A percentile compares a stretch with the other conserved stretches of the same genome.
Conservation (phyloP, 2,329 filamentous ascomycete genomes). For the Immersiporthe knoxdaviesiana region DNA sequence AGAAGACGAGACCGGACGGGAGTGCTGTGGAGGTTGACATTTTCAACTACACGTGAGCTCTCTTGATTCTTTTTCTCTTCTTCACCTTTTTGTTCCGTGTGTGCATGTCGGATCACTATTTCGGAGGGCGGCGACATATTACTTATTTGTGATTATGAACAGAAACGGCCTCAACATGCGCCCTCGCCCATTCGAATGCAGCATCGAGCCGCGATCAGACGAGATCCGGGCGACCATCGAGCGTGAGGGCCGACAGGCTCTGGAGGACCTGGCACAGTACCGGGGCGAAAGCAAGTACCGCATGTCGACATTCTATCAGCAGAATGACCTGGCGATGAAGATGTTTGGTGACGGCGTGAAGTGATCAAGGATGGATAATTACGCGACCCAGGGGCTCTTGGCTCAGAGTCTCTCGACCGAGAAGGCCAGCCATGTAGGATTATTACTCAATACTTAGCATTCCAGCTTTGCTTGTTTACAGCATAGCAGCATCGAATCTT, state of each 20-base stretch:
- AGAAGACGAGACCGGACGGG: constrained; percentile 43
- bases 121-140: neutral
- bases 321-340: constrained; percentile 39
- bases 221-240: constrained; percentile 54
- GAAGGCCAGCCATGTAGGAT: neutral
- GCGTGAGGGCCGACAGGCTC: constrained; percentile 55
- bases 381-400: too few species aligned
- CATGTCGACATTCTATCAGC: constrained; percentile 56
- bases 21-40: constrained; percentile 58
- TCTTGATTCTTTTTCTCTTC: neutral
- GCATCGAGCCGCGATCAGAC: constrained; percentile 53
- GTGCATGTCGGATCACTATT: too few species aligned
- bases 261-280: constrained; percentile 54
- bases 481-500: too few species aligned
- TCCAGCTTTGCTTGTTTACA: too few species aligned
- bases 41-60: constrained; percentile 56
- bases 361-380: neutral
- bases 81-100: neutral
- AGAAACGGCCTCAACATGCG: constrained; percentile 63
- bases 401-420: neutral
- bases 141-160: too few species aligned
- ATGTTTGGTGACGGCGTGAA: constrained; percentile 34
- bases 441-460: neutral
- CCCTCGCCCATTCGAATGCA: constrained; percentile 58
- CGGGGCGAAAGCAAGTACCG: constrained; percentile 61